Conservation (phyloP, 345 rosid genomes). For the Alliaria petiolata region DNA sequence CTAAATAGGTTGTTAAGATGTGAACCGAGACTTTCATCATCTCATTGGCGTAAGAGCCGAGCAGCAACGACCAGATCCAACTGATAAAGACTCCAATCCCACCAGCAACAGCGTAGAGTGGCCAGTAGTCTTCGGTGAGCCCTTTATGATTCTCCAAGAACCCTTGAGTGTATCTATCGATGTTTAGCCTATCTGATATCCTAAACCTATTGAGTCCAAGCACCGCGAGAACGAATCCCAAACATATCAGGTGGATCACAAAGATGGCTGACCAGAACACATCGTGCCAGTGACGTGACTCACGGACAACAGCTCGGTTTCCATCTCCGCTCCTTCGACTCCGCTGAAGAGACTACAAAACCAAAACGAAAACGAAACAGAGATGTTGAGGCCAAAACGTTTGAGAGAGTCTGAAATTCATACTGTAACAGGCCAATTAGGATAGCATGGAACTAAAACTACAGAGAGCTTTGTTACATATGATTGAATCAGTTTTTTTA, state of each 20-base stretch:
- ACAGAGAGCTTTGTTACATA: background rate
- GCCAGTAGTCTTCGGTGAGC: slow-evolving; percentile 89
- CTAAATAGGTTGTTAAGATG: slow-evolving; percentile 83
- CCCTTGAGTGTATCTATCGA: slow-evolving; percentile 52
- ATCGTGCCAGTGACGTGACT: slow-evolving; percentile 80
- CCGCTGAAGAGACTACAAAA: slow-evolving; percentile 57
- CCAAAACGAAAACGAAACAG: background rate
- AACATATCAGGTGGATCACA: slow-evolving; percentile 56
- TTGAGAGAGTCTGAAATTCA: background rate
- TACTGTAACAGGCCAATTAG: background rate
- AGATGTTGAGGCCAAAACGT: background rate
- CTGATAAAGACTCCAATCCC: slow-evolving; percentile 71
- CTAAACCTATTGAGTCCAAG: slow-evolving; percentile 77
- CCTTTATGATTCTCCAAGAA: slow-evolving; percentile 42
- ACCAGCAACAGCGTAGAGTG: slow-evolving; percentile 77
- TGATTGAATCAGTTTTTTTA: background rate
- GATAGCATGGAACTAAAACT: background rate
- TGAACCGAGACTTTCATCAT: slow-evolving; percentile 92
- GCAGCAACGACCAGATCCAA: slow-evolving; percentile 72
- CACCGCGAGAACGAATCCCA: slow-evolving; percentile 56
- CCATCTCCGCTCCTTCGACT: slow-evolving; percentile 50
- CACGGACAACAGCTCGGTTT: slow-evolving; percentile 41
- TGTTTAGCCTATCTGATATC: slow-evolving; percentile 68
- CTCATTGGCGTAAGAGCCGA: slow-evolving; percentile 71
- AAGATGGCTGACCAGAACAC: slow-evolving; percentile 85